phyloP scores from a whole-genome alignment of 306 rosid genomes.

The Canavalia ensiformis region DNA sequence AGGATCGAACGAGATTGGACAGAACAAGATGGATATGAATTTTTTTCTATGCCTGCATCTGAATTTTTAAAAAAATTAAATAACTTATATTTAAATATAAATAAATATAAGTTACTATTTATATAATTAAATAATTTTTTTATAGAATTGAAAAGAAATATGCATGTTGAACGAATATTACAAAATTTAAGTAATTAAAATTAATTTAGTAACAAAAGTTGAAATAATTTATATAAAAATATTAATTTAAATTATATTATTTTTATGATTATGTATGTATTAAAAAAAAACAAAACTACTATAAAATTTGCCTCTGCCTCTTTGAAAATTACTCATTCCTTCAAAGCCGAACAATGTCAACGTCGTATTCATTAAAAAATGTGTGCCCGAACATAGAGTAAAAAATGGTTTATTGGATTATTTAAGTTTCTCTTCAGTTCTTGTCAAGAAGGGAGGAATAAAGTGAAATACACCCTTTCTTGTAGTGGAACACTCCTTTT shows the following conservation, averaged over 20 bases:
- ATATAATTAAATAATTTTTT: background rate
- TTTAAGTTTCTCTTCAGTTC: constrained; percentile 36
- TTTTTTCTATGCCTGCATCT: too few species aligned
- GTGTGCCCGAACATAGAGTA: constrained; percentile 37
- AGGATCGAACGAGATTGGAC: too few species aligned
- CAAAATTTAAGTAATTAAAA: too few species aligned
- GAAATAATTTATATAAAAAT: too few species aligned
- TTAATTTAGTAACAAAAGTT: too few species aligned
- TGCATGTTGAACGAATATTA: background rate
- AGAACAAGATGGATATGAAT: too few species aligned
- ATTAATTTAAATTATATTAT: too few species aligned
- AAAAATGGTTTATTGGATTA: constrained; percentile 1
- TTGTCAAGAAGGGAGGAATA: constrained; percentile 60
- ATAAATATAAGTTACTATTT: too few species aligned
- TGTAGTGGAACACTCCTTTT: constrained; percentile 44
- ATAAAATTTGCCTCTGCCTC: background rate
- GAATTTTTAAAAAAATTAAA: too few species aligned
- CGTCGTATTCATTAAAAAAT: constrained; percentile 21
- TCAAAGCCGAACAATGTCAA: constrained; percentile 13
- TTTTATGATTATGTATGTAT: too few species aligned
- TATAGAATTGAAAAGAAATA: constrained; percentile 17
- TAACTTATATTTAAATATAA: too few species aligned
- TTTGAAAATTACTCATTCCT: constrained; percentile 14
- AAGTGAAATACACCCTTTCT: constrained; percentile 49
- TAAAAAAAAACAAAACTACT: too few species aligned